Conservation (phyloP, 257 asterid species). For the Cinchona pubescens region DNA sequence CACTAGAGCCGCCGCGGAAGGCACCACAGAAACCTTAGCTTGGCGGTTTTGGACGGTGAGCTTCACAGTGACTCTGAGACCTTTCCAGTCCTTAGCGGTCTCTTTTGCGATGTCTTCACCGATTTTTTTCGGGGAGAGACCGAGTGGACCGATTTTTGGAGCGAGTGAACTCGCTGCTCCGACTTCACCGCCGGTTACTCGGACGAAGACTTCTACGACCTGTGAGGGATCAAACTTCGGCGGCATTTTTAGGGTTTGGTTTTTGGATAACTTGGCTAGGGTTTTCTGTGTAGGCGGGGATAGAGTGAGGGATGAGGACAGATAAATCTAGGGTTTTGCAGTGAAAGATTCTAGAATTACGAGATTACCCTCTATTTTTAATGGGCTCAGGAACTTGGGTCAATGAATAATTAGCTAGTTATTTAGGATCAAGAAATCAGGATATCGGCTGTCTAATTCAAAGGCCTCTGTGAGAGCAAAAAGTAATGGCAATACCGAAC, state of each 20-base stretch:
- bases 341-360: not conserved
- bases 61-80: conserved; percentile 63
- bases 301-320: not conserved
- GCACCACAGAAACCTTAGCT: conserved; percentile 67
- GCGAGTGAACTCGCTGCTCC: conserved; percentile 76
- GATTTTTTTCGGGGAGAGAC: conserved; percentile 66
- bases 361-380: not conserved
- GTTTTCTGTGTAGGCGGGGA: conserved; percentile 14
- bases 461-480: no score
- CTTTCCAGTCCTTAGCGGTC: conserved; percentile 74
- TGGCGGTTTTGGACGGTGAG: conserved; percentile 68
- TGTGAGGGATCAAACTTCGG: conserved; percentile 70
- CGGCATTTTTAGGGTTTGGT: conserved; percentile 41
- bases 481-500: no score
- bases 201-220: conserved; percentile 71
- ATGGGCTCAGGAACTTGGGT: conserved; percentile 3
- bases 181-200: conserved; percentile 72
- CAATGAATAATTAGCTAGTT: no score
- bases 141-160: conserved; percentile 74
- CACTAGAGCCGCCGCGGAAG: conserved; percentile 67
- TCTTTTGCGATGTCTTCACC: conserved; percentile 74
- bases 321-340: conserved; percentile 30
- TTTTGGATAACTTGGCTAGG: conserved; percentile 27
- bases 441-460: no score
- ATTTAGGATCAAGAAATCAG: no score